Evolutionary conservation across 108 stramenopile species (phyloP).

Genomic region (Skeletonema marinoi): DNA sequence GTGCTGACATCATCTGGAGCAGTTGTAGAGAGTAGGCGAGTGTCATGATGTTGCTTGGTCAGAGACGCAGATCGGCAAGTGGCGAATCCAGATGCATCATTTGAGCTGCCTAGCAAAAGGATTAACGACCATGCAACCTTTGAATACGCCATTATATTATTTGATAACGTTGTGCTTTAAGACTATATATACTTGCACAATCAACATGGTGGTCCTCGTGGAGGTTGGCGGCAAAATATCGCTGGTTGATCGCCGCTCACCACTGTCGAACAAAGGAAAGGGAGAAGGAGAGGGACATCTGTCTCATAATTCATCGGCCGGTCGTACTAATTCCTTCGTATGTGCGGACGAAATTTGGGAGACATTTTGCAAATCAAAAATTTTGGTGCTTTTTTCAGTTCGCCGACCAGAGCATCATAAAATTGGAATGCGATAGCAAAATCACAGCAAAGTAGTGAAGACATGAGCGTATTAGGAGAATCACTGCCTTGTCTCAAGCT

Average conservation of each 20-base stretch:
- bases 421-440: neutral
- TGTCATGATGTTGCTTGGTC: neutral
- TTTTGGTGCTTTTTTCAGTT: neutral
- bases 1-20: constrained; percentile 34
- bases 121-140: neutral
- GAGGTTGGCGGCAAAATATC: too few species aligned
- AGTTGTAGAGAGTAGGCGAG: constrained; percentile 21
- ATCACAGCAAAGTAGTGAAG: neutral
- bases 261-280: too few species aligned
- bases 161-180: too few species aligned
- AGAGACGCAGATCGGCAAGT: neutral
- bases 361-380: neutral
- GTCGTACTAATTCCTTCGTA: neutral
- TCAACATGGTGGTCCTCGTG: too few species aligned
- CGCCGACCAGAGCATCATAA: neutral
- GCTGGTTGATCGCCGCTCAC: too few species aligned
- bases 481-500: constrained; percentile 1
- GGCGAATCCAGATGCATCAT: neutral
- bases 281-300: too few species aligned
- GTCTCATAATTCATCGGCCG: too few species aligned
- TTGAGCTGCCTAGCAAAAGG: neutral
- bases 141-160: neutral
- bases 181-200: too few species aligned
- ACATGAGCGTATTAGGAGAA: constrained; percentile 3
- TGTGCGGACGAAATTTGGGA: too few species aligned